Evolutionary conservation across 805 yeast species (phyloP), one percentile per base, ranked within the genome.

Genomic region (Kuraishia molischiana): DNA sequence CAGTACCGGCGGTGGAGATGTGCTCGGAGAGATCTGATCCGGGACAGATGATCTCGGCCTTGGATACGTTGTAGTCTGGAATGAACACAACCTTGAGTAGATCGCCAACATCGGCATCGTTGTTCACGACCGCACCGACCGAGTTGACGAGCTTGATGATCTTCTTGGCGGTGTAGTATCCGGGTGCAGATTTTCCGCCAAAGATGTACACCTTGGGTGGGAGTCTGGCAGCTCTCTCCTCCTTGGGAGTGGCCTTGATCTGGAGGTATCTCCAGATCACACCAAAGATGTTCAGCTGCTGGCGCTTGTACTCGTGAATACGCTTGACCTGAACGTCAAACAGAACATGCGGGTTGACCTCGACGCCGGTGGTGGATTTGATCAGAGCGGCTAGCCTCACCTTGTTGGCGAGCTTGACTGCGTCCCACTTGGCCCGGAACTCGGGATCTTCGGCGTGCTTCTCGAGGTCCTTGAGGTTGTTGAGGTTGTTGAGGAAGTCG

Each of bases 151-250:
- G 69, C 59, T 86, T 85, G 56, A 87, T 89, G 52, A 87, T 84
- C 41, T 83, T 74, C 62, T 87, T 87, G 42, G 97, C 97, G 77
- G 87, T 85, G 64, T 85, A 87, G 59, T 87, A 87, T 46, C 97
- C 97, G n/a, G 97, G 97, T 9, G 97, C 97, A 42, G 94, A 83
- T 62, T 89, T 87, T 55, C 97, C 97, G 47, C 97, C 97, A 59
- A 89, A 78, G 43, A 87, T 73, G 32, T 78, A 72, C 40, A 84
- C 92, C 54, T 81, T 84, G 42, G 95, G 79, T 41, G 76, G 72
- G 57, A 71, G 77, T 51, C 74, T 72, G 44, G 58, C 50, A 33
- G 68, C 65, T 51, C 82, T 67, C 60, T 85, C 81, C 39, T 72
- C 73, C 8, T 71, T 64, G 26, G 85, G 61, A 45, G 85, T 66